Percentiles rank a stretch among this genome's conserved stretches.
Evolutionary conservation across 1,139 yeast genomes (phyloP).

Genomic region (Pichia sp.): DNA sequence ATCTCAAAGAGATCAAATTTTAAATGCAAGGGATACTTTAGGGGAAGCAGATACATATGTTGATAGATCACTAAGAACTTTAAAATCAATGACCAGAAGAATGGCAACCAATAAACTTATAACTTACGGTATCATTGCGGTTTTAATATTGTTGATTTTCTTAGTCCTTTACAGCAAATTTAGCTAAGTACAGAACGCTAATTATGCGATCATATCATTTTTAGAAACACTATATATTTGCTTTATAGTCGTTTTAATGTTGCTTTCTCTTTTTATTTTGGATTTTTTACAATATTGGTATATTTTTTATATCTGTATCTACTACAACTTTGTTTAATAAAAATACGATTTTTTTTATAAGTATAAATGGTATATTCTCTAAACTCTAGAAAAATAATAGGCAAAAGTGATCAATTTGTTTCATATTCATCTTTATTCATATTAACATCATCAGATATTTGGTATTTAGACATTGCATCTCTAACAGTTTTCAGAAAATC

Average conservation of each 20-base stretch:
- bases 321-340: neutral
- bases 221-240: neutral
- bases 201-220: neutral
- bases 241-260: neutral
- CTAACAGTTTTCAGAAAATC: conserved; percentile 46
- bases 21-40: conserved; percentile 71
- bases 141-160: conserved; percentile 73
- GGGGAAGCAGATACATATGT: conserved; percentile 90
- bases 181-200: conserved; percentile 35
- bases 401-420: conserved; percentile 27
- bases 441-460: conserved; percentile 36
- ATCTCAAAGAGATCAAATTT: conserved; percentile 88
- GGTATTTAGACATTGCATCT: conserved; percentile 46
- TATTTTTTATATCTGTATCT: neutral
- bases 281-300: too few species aligned
- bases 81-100: conserved; percentile 88
- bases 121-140: conserved; percentile 92
- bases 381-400: neutral
- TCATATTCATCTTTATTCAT: conserved; percentile 56
- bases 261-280: neutral
- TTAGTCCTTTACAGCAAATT: conserved; percentile 85
- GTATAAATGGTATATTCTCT: too few species aligned
- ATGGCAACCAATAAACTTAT: conserved; percentile 92
- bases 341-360: too few species aligned
- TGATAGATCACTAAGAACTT: conserved; percentile 80